These are phyloP conservation scores for Earliella scabrosa DNA, from an alignment of 1,284 basidiomycete species.

Conservation along the genomic window DNA sequence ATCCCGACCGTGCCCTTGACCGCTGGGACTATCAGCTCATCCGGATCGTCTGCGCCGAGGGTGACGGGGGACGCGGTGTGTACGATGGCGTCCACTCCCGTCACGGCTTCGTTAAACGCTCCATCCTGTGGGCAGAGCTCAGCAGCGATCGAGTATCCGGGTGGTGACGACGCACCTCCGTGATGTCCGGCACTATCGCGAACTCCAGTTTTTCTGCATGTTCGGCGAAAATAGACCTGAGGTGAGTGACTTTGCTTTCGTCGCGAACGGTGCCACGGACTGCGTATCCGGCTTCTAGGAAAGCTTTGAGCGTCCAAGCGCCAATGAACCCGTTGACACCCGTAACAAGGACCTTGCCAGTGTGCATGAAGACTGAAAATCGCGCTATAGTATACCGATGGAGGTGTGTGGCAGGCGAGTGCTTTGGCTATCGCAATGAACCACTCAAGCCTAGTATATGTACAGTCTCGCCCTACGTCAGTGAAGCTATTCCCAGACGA, in stretches of 20 bases:
- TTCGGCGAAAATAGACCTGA: slow-evolving; percentile 49
- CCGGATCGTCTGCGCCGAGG: slow-evolving; percentile 37
- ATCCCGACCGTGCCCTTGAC: slow-evolving; percentile 33
- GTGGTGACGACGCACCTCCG: too few relatives aligned
- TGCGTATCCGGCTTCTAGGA: slow-evolving; percentile 37
- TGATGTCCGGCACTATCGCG: too few relatives aligned
- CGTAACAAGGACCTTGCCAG: slow-evolving; percentile 41
- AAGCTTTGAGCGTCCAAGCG: slow-evolving; percentile 31
- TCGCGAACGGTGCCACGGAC: slow-evolving; percentile 57
- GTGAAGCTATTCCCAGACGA: too few relatives aligned
- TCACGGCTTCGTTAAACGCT: slow-evolving; percentile 47
- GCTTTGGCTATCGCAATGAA: too few relatives aligned
- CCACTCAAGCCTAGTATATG: too few relatives aligned
- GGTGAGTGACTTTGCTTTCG: slow-evolving; percentile 52
- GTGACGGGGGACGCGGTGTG: slow-evolving; percentile 51
- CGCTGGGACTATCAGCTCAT: slow-evolving; percentile 37
- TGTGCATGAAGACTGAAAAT: too few relatives aligned
- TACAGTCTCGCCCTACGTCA: too few relatives aligned
- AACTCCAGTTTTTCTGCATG: too few relatives aligned
- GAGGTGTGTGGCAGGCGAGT: too few relatives aligned
- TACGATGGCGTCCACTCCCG: slow-evolving; percentile 45
- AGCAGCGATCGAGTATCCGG: too few relatives aligned
- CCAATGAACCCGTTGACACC: slow-evolving; percentile 43
- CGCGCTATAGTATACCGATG: too few relatives aligned
- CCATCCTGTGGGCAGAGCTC: slow-evolving; percentile 38